These are phyloP conservation scores for Phytopythium sindhum DNA, from an alignment of 352 stramenopile species.

Conservation along the genomic window DNA sequence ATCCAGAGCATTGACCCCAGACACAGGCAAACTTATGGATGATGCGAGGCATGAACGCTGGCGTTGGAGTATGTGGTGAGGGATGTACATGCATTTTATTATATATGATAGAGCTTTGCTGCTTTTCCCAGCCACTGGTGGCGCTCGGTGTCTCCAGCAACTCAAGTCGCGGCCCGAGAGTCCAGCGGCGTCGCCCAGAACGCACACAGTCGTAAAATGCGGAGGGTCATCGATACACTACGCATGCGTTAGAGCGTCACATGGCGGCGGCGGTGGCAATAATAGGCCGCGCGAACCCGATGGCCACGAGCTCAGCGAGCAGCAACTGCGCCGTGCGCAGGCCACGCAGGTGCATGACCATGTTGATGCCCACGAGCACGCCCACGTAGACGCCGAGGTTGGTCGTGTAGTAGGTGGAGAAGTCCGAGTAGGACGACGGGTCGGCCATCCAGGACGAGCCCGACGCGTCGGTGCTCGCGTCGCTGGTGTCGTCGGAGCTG, in stretches of 20 bases:
- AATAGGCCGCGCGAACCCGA: conserved; percentile 7
- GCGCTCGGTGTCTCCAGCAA: too few relatives aligned
- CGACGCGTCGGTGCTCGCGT: neutral
- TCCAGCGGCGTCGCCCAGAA: too few relatives aligned
- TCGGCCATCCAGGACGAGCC: conserved; percentile 5
- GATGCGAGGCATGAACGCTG: too few relatives aligned
- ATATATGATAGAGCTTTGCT: too few relatives aligned
- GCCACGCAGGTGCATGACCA: conserved; percentile 55
- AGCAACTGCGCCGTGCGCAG: conserved; percentile 32
- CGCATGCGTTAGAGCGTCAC: neutral
- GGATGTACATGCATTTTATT: too few relatives aligned
- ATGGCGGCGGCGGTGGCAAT: neutral
- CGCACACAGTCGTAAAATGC: too few relatives aligned
- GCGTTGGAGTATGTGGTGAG: too few relatives aligned
- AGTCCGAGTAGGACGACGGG: conserved; percentile 6
- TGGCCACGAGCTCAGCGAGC: conserved; percentile 25
- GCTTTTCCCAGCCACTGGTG: too few relatives aligned
- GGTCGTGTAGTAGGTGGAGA: conserved; percentile 34
- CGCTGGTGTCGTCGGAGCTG: conserved; percentile 11
- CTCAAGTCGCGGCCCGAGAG: too few relatives aligned
- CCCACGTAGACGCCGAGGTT: conserved; percentile 43
- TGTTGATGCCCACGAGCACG: conserved; percentile 49
- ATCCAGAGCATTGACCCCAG: too few relatives aligned
- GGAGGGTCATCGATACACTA: neutral
- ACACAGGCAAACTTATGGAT: too few relatives aligned